Conservation (phyloP, 2,329 filamentous ascomycete species). For the Ambrosiella xylebori region DNA sequence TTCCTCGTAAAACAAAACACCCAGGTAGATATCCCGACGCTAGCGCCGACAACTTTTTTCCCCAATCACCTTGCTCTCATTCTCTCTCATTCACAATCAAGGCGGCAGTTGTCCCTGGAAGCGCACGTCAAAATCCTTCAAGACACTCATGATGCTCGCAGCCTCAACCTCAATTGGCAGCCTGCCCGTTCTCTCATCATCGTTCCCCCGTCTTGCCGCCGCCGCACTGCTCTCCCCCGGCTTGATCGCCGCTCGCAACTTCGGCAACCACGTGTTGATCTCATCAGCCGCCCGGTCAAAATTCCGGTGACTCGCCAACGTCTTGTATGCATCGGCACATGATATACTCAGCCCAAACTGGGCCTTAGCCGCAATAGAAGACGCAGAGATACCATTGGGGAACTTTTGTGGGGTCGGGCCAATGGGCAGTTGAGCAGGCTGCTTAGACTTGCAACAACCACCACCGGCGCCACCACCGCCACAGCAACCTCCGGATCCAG, state of each 20-base stretch:
- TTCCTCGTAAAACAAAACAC: not conserved
- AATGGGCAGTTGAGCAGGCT: slow-evolving; percentile 13
- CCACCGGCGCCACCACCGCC: slow-evolving; percentile 38
- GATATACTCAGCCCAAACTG: slow-evolving; percentile 41
- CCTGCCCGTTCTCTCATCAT: slow-evolving; percentile 19
- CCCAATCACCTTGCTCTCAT: not conserved
- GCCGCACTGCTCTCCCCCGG: slow-evolving; percentile 16
- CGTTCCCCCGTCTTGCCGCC: not conserved
- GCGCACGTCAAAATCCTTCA: slow-evolving; percentile 62
- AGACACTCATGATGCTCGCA: slow-evolving; percentile 70
- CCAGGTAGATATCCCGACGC: not conserved
- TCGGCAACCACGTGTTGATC: slow-evolving; percentile 58
- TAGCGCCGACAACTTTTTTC: not conserved
- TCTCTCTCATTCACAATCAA: not conserved
- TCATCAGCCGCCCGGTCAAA: slow-evolving; percentile 60
- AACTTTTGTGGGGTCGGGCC: slow-evolving; percentile 16
- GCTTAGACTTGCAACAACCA: slow-evolving; percentile 45
- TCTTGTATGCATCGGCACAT: slow-evolving; percentile 65
- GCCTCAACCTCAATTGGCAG: slow-evolving; percentile 63
- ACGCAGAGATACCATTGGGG: slow-evolving; percentile 1
- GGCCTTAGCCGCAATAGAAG: slow-evolving; percentile 17
- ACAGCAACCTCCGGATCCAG: slow-evolving; percentile 39
- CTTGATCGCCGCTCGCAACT: slow-evolving; percentile 40
- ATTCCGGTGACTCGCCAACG: slow-evolving; percentile 57
- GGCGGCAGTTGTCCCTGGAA: slow-evolving; percentile 29